Evolutionary conservation across 257 asterid genomes (phyloP).

Genomic region (Scutellaria baicalensis): DNA sequence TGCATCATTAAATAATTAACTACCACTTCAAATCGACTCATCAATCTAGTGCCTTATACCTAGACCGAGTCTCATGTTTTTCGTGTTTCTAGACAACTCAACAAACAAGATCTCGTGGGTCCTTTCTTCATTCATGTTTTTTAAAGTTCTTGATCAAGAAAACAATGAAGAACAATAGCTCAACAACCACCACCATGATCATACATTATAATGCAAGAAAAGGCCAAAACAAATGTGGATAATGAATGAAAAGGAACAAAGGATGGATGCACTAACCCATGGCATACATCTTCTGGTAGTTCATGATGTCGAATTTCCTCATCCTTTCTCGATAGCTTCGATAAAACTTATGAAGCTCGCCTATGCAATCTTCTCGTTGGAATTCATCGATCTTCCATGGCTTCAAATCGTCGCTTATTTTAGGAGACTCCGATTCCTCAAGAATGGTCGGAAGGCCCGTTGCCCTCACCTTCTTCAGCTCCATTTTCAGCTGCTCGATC

Average conservation of each 20-base stretch:
- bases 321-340: conserved; percentile 74
- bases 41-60: conserved; percentile 17
- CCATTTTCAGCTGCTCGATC: conserved; percentile 86
- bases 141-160: neutral
- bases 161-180: conserved; percentile 1
- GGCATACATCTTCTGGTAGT: conserved; percentile 98
- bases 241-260: neutral
- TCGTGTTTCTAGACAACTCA: conserved; percentile 24
- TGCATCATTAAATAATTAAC: conserved; percentile 9
- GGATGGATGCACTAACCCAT: conserved; percentile 53
- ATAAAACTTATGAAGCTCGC: conserved; percentile 77
- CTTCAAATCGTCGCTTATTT: conserved; percentile 62
- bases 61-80: conserved; percentile 22
- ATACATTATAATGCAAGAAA: conserved; percentile 5
- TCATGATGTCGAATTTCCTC: conserved; percentile 88
- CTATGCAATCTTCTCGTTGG: conserved; percentile 59
- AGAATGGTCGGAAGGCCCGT: conserved; percentile 88
- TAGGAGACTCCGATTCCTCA: conserved; percentile 82
- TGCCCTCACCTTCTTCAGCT: conserved; percentile 65
- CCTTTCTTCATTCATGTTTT: conserved; percentile 14
- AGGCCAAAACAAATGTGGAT: neutral
- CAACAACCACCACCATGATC: neutral
- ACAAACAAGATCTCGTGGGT: conserved; percentile 43
- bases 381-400: conserved; percentile 93
- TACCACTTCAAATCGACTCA: conserved; percentile 14